Evolutionary conservation across 2,329 filamentous ascomycete genomes (phyloP).

Genomic region (Cordyceps tenuipes): DNA sequence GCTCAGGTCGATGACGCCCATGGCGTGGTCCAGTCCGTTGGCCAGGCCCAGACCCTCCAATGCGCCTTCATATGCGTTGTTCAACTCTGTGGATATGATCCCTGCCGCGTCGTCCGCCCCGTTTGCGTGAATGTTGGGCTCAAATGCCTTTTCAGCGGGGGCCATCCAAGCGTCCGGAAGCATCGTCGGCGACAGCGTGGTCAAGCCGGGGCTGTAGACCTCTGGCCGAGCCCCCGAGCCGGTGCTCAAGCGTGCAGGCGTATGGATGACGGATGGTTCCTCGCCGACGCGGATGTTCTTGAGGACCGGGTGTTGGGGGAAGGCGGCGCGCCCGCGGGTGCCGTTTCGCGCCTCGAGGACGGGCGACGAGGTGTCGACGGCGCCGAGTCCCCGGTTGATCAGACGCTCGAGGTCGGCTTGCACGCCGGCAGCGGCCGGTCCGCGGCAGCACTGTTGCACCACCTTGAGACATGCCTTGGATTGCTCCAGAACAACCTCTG

Average conservation of each 20-base stretch:
- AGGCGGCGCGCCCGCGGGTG: slow-evolving; percentile 1
- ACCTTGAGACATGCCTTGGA: slow-evolving; percentile 43
- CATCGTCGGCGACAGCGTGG: slow-evolving; percentile 13
- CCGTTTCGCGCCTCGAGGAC: slow-evolving; percentile 11
- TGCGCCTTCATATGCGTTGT: slow-evolving; percentile 42
- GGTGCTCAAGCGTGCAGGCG: neutral
- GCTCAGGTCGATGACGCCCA: slow-evolving; percentile 30
- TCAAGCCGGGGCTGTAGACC: slow-evolving; percentile 10
- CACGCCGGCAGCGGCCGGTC: slow-evolving; percentile 41
- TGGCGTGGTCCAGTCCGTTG: slow-evolving; percentile 32
- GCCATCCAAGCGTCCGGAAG: slow-evolving; percentile 12
- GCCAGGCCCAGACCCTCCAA: slow-evolving; percentile 39
- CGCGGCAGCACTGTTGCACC: slow-evolving; percentile 41
- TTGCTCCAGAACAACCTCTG: slow-evolving; percentile 40
- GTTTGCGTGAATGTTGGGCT: slow-evolving; percentile 14
- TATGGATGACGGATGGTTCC: slow-evolving; percentile 12
- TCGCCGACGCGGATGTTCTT: slow-evolving; percentile 13
- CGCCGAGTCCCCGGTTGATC: slow-evolving; percentile 35
- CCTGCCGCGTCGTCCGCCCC: neutral
- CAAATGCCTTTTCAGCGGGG: slow-evolving; percentile 2
- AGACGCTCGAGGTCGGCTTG: slow-evolving; percentile 43
- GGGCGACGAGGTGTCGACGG: slow-evolving; percentile 12
- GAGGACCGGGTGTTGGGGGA: slow-evolving; percentile 6
- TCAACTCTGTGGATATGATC: slow-evolving; percentile 27
- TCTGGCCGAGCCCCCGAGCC: slow-evolving; percentile 18